Percentiles rank a stretch among this genome's conserved stretches.
Conservation (phyloP, 2,329 filamentous ascomycete genomes). For the Cordyceps cicadae region DNA sequence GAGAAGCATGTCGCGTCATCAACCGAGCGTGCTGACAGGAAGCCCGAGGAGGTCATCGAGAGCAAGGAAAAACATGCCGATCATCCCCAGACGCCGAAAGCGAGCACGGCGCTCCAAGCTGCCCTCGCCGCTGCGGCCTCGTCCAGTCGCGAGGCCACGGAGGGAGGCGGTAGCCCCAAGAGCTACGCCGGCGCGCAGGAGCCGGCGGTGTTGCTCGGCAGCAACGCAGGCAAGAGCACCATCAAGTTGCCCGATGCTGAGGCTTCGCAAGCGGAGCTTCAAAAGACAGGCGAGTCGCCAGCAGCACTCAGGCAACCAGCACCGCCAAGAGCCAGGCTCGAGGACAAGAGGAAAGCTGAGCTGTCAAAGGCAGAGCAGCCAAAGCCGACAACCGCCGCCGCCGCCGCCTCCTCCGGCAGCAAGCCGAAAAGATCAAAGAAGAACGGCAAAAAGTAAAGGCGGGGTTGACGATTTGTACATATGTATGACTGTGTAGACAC, state of each 20-base stretch:
- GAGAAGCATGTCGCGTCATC: not conserved
- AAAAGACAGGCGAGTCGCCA: not conserved
- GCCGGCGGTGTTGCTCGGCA: not conserved
- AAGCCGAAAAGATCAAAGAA: conserved; percentile 8
- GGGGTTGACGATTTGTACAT: not conserved
- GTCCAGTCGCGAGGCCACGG: not conserved
- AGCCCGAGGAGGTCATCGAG: not conserved
- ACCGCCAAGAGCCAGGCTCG: not conserved
- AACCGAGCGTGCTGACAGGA: not conserved
- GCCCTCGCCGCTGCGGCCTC: not conserved
- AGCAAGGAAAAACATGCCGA: not conserved
- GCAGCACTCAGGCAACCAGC: not conserved
- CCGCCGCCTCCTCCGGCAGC: not conserved
- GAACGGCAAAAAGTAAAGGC: not conserved
- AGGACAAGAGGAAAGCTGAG: not conserved
- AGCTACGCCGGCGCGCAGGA: not conserved
- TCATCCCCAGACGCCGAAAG: not conserved
- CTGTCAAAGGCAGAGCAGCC: not conserved
- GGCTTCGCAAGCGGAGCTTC: not conserved
- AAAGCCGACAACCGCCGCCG: not conserved
- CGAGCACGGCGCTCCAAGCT: conserved; percentile 4
- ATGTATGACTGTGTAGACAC: not conserved
- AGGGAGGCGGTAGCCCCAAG: not conserved
- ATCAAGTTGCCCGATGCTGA: not conserved
- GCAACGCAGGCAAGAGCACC: not conserved